Evolutionary conservation across 805 yeast species (phyloP).

Genomic region (Saitoella complicata): DNA sequence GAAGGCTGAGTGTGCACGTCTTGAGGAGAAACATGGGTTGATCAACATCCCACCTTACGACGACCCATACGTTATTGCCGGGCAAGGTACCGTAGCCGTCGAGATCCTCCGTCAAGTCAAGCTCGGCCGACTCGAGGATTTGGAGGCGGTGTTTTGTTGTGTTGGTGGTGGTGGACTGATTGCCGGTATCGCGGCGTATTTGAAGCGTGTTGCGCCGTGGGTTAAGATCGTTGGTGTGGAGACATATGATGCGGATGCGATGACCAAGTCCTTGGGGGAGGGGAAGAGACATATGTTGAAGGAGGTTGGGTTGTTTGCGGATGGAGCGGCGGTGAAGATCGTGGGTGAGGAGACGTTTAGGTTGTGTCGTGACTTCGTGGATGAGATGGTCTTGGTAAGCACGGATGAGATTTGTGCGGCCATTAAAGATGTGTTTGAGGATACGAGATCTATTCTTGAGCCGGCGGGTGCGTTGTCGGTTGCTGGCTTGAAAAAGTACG

Average conservation of each 20-base stretch:
- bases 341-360: slow-evolving; percentile 87
- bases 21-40: slow-evolving; percentile 52
- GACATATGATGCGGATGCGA: slow-evolving; percentile 89
- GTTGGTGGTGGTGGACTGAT: slow-evolving; percentile 96
- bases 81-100: slow-evolving; percentile 95
- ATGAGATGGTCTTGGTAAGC: slow-evolving; percentile 67
- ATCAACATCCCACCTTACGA: slow-evolving; percentile 96
- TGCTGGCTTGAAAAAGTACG: slow-evolving; percentile 82
- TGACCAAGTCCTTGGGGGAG: slow-evolving; percentile 48
- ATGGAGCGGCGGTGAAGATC: slow-evolving; percentile 89
- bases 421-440: slow-evolving; percentile 89
- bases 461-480: slow-evolving; percentile 96
- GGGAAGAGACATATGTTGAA: slow-evolving; percentile 40
- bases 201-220: slow-evolving; percentile 95
- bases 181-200: slow-evolving; percentile 77
- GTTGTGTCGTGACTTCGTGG: slow-evolving; percentile 61
- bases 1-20: slow-evolving; percentile 68
- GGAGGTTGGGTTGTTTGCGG: slow-evolving; percentile 92
- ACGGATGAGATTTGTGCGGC: slow-evolving; percentile 97
- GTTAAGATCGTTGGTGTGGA: slow-evolving; percentile 92
- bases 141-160: slow-evolving; percentile 78
- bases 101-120: slow-evolving; percentile 81
- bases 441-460: slow-evolving; percentile 82
- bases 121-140: slow-evolving; percentile 32
- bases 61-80: slow-evolving; percentile 95